Evolutionary conservation across 306 rosid genomes (phyloP).

Genomic region (Lagenaria siceraria): DNA sequence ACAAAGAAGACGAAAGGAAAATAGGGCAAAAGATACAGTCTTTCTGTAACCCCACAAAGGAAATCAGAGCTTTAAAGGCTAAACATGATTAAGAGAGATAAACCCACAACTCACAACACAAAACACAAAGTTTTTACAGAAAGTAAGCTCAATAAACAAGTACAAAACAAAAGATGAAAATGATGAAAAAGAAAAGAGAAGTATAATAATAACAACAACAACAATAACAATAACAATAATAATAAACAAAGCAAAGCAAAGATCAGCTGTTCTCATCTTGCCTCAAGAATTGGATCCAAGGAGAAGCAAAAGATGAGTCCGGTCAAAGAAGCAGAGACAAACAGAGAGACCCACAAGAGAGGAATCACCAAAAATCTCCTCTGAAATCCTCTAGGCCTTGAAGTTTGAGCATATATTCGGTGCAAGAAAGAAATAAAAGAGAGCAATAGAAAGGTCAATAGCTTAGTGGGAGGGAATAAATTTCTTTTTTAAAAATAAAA

Average conservation of each 20-base stretch:
- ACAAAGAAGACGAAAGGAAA: not conserved
- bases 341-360: not conserved
- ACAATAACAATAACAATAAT: not conserved
- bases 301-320: slow-evolving; percentile 19
- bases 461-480: not conserved
- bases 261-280: slow-evolving; percentile 22
- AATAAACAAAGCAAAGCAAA: slow-evolving; percentile 9
- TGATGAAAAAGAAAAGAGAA: not conserved
- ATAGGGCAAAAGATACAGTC: not conserved
- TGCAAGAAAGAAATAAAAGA: slow-evolving; percentile 7
- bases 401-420: slow-evolving; percentile 25
- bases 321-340: slow-evolving; percentile 17
- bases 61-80: not conserved
- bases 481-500: not conserved
- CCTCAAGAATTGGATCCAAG: slow-evolving; percentile 60
- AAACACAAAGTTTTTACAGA: slow-evolving; percentile 16
- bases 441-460: slow-evolving; percentile 18
- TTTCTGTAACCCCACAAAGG: slow-evolving; percentile 1
- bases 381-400: slow-evolving; percentile 13
- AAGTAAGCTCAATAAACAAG: slow-evolving; percentile 20
- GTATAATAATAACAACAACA: not conserved
- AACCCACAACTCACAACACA: slow-evolving; percentile 4
- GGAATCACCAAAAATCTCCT: not conserved
- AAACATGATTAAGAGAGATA: slow-evolving; percentile 12
- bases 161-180: slow-evolving; percentile 11